phyloP scores from a whole-genome alignment of 2,329 filamentous ascomycete species.

The Penicillium fuscoglaucum region DNA sequence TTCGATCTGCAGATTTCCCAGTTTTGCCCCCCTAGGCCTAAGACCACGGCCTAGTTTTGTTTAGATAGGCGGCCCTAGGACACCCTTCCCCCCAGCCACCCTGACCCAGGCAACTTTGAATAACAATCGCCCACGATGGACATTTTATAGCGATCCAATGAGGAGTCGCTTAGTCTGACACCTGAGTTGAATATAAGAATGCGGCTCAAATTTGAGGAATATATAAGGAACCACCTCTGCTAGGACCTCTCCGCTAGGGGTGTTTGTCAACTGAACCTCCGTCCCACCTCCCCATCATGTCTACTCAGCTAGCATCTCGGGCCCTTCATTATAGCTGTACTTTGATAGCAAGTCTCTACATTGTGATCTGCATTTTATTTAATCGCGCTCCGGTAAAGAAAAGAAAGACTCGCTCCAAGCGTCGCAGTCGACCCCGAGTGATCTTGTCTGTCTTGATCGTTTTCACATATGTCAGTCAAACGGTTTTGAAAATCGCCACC shows the following conservation, averaged over 20 bases:
- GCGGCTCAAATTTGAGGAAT: constrained; percentile 1
- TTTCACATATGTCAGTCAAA: constrained; percentile 10
- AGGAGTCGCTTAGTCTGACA: neutral
- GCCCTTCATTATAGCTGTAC: constrained; percentile 10
- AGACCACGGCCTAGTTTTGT: neutral
- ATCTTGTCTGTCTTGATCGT: constrained; percentile 1
- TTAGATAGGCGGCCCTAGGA: neutral
- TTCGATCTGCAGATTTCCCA: neutral
- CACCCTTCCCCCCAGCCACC: constrained; percentile 8
- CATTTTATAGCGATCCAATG: neutral
- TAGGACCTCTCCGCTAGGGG: neutral
- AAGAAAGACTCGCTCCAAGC: constrained; percentile 4
- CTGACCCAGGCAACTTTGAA: neutral
- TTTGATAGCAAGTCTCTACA: constrained; percentile 3
- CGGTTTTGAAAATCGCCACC: constrained; percentile 1
- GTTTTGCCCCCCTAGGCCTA: neutral
- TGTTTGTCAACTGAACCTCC: neutral
- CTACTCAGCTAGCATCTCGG: neutral
- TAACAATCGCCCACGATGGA: neutral
- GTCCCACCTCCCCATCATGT: constrained; percentile 2
- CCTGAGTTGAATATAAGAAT: neutral
- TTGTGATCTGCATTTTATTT: constrained; percentile 4
- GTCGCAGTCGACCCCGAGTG: neutral
- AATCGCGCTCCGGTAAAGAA: constrained; percentile 1
- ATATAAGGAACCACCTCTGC: constrained; percentile 4